These are phyloP conservation scores for Wickerhamiella cacticola DNA, from an alignment of 805 yeast genomes.

Conservation along the genomic window DNA sequence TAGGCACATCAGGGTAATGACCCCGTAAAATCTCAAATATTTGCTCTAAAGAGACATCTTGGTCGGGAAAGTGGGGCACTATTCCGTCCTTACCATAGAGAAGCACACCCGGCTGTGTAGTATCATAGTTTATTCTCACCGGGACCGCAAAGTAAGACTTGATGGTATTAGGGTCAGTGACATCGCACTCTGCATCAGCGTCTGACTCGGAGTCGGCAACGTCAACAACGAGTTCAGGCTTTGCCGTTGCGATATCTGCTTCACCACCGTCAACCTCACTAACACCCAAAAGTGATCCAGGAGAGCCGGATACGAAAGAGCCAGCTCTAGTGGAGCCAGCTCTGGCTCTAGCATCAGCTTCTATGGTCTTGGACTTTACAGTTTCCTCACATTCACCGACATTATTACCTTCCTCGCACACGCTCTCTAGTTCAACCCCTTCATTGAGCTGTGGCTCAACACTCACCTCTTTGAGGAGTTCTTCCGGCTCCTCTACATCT, in stretches of 20 bases:
- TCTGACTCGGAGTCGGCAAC: background rate
- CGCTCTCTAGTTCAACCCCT: background rate
- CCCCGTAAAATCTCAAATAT: conserved; percentile 14
- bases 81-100: background rate
- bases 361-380: too few relatives aligned
- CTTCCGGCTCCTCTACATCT: background rate
- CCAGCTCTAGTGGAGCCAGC: too few relatives aligned
- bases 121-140: background rate
- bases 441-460: background rate
- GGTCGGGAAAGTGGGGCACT: background rate
- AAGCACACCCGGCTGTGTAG: background rate
- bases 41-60: conserved; percentile 15
- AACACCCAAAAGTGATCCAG: background rate
- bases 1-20: conserved; percentile 13
- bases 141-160: background rate
- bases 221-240: background rate
- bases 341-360: too few relatives aligned
- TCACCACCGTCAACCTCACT: conserved; percentile 1
- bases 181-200: background rate
- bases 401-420: too few relatives aligned
- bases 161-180: conserved; percentile 1
- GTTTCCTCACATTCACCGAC: too few relatives aligned
- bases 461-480: background rate
- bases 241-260: too few relatives aligned
- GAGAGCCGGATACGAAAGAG: background rate